Percentiles rank a stretch among this genome's conserved stretches.
Evolutionary conservation across 768 basidiomycete genomes (phyloP).

Genomic region (Multifurca ochricompacta): DNA sequence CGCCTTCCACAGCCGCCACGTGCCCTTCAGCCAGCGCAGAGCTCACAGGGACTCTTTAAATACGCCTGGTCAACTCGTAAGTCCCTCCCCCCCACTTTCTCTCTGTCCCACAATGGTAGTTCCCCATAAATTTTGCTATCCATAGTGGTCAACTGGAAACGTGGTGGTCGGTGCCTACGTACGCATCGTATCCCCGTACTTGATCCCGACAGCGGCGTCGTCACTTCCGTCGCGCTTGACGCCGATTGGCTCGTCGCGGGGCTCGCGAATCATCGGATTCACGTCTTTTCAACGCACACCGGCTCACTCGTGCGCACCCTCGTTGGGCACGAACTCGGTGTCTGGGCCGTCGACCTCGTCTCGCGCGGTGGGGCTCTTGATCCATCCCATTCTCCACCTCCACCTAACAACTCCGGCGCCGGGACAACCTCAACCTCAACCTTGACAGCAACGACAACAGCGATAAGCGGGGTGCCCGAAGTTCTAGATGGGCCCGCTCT

Average conservation of each 20-base stretch:
- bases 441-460: too few species aligned
- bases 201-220: slow-evolving; percentile 50
- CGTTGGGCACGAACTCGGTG: slow-evolving; percentile 80
- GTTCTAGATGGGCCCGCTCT: slow-evolving; percentile 7
- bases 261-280: slow-evolving; percentile 77
- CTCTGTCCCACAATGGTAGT: not conserved
- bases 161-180: slow-evolving; percentile 18
- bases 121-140: not conserved
- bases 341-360: slow-evolving; percentile 85
- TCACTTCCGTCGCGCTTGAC: slow-evolving; percentile 85
- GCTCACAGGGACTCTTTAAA: slow-evolving; percentile 14
- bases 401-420: not conserved
- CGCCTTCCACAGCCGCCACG: not conserved
- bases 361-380: slow-evolving; percentile 45
- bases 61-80: slow-evolving; percentile 18
- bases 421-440: too few species aligned
- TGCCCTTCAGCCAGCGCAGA: not conserved
- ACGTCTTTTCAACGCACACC: slow-evolving; percentile 73
- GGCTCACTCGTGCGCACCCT: slow-evolving; percentile 74
- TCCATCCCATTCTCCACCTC: slow-evolving; percentile 6
- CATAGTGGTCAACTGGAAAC: slow-evolving; percentile 22
- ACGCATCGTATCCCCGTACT: slow-evolving; percentile 22
- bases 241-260: slow-evolving; percentile 80
- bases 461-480: not conserved
- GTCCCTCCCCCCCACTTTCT: not conserved